phyloP scores from a whole-genome alignment of 2,329 filamentous ascomycete genomes.

The Claviceps capensis region DNA sequence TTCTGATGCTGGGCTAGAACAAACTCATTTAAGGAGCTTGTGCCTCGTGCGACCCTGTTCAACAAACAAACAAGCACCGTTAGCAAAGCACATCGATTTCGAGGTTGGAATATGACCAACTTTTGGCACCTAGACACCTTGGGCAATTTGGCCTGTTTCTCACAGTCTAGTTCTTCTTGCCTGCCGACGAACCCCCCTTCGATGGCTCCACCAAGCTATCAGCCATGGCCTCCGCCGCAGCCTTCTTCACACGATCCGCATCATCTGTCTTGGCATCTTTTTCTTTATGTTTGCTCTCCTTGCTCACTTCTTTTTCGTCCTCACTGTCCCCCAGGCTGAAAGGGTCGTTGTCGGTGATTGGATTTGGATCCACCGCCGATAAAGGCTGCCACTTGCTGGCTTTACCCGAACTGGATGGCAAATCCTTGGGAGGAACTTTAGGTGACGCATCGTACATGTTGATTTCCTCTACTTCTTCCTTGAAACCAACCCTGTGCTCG shows the following conservation, averaged over 20 bases:
- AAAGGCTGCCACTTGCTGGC: conserved; percentile 95
- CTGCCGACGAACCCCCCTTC: conserved; percentile 18
- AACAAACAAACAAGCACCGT: not conserved
- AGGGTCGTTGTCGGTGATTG: conserved; percentile 81
- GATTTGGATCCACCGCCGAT: conserved; percentile 65
- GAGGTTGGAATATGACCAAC: not conserved
- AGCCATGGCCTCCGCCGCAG: conserved; percentile 47
- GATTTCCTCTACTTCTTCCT: conserved; percentile 62
- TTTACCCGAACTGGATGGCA: conserved; percentile 38
- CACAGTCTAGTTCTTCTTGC: conserved; percentile 21
- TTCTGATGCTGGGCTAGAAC: conserved; percentile 1
- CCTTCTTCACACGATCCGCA: conserved; percentile 49
- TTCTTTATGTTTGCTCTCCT: conserved; percentile 35
- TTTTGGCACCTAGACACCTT: not conserved
- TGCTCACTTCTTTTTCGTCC: conserved; percentile 56
- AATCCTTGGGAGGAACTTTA: conserved; percentile 38
- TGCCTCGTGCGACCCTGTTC: not conserved
- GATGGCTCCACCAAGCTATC: conserved; percentile 34
- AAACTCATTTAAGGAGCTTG: not conserved
- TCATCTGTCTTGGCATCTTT: conserved; percentile 41
- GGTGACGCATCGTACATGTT: conserved; percentile 56
- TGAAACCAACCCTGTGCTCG: conserved; percentile 42
- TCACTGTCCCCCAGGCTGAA: conserved; percentile 95
- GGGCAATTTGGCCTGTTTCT: not conserved
- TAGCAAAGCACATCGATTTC: not conserved